Evolutionary conservation across 352 stramenopile genomes (phyloP).

Genomic region (Phytophthora brassicae): DNA sequence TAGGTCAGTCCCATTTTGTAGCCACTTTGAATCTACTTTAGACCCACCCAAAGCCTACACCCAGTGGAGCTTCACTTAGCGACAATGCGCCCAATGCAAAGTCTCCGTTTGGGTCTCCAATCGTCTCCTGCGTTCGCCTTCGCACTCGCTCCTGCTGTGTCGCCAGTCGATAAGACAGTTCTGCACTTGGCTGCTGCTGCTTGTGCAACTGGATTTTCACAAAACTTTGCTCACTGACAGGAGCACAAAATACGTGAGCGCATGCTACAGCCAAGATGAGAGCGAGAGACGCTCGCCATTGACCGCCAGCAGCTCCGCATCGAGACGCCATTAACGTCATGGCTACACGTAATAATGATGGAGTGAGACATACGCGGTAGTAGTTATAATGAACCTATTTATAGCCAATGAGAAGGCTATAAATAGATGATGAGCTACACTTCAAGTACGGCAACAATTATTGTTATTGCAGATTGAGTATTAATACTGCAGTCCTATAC

Average conservation of each 20-base stretch:
- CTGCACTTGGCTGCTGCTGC: constrained; percentile 12
- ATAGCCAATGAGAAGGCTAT: constrained; percentile 19
- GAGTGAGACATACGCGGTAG: constrained; percentile 1
- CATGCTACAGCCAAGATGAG: constrained; percentile 4
- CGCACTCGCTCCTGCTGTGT: constrained; percentile 55
- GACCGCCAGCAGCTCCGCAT: background rate
- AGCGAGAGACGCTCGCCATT: constrained; percentile 16
- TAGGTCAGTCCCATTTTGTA: background rate
- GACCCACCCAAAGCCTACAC: constrained; percentile 67
- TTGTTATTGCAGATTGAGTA: background rate
- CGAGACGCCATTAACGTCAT: background rate
- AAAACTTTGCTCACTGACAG: constrained; percentile 7
- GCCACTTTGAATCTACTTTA: background rate
- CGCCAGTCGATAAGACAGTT: constrained; percentile 18
- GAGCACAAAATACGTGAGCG: background rate
- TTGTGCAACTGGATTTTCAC: constrained; percentile 36
- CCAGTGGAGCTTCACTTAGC: constrained; percentile 62
- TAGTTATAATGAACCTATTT: constrained; percentile 14
- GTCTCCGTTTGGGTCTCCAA: constrained; percentile 5
- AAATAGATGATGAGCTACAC: background rate
- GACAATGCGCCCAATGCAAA: constrained; percentile 37
- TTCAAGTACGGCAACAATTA: background rate
- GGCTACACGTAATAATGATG: background rate
- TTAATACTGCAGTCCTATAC: too few relatives aligned
- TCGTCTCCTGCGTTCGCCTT: constrained; percentile 32